Base-by-base conservation (phyloP, 2,329 filamentous ascomycete species). In the Colletotrichum nymphaeae region DNA sequence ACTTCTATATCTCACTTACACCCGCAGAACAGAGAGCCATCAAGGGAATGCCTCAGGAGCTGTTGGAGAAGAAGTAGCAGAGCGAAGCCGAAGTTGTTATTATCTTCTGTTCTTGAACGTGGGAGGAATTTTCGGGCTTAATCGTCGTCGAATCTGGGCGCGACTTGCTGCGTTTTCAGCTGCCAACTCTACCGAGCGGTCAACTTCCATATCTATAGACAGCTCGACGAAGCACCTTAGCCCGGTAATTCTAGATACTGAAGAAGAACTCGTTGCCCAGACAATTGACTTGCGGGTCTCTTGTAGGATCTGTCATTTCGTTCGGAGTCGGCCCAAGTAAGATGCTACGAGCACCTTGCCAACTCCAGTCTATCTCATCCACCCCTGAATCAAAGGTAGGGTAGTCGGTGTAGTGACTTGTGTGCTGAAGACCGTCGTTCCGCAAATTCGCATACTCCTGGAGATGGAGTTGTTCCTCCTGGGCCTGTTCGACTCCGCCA, bases 11-110 rank as follows among this genome's bases (percentile, higher is more conserved):
- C 60, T 78, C 81, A 46, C 78, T 92, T 37, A 83, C 77, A 1
- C 79, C 82, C 8, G 79, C 82, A 68, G 89, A 91, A 76, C 82
- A 82, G 59, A 80, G 78, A 49, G 88, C 85, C 0, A 91, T 91
- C 70, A 80, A 76, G 16, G 87, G 87, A 0, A 67, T 80, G 56
- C 76, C 59, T 74, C 79, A 66, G 7, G 74, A 75, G 37, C 24
- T 74, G n/a, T 14, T 73, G 9, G 60, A 68, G 19, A 30, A 24
- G 52, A 56, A 32, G 4, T 55, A 7, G 37, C 16, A 57, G 24
- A 6, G n/a, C 4, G 8, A 22, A 19, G 16, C 37, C 12, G 37
- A 19, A 1, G 12, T 49, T n/a, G 19, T 11, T 8, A 8, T 3
- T 3, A 9, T 49, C 19, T 9, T 5, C 42, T 22, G 1, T 11